Evolutionary conservation across 78 protist genomes (phyloP), one percentile per base, ranked within the genome.

Genomic region (Cyanophora paradoxa): DNA sequence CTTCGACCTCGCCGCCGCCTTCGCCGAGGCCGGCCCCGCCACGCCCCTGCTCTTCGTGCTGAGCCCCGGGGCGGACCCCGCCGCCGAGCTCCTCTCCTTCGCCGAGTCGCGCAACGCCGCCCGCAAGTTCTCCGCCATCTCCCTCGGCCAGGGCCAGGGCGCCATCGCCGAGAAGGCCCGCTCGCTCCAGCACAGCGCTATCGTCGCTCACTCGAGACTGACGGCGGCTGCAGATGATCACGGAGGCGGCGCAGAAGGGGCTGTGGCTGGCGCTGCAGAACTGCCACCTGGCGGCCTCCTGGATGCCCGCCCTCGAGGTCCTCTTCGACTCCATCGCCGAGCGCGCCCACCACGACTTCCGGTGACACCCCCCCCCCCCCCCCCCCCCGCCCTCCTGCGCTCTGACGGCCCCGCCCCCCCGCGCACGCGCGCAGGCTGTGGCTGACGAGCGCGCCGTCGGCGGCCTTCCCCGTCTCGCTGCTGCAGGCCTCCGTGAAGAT

Each of bases 81-180:
- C 62, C 54, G 17, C 44, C 24, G 84, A 81, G 39, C 76, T 86
- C 71, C 33, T 57, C 61, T 41, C 30, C 19, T 76, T 90, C 31
- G 94, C 91, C 36, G 90, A 83, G n/a, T 31, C 73, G n/a, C 48
- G 50, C 74, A 30, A 64, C 54, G 63, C 77, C 52, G 33, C 48
- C 17, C 28, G 39, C 54, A 63, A 76, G 61, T 42, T 68, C 24
- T 4, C 28, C 24, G 16, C 61, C 22, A 37, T 91, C n/a, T 89
- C 93, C 11, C 82, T 86, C 26, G 94, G 94, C 13, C 90, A 90
- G 72, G 94, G 94, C 17, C 94, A 90, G 56, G 94, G 87, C 1
- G 80, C 82, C 39, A 22, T 37, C 20, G 93, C 93, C 41, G 75
- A 77, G 64, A 70, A 78, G 58, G n/a, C n/a, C n/a, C n/a, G n/a